Evolutionary conservation across 2,329 filamentous ascomycete species (phyloP), one percentile per base, ranked within the genome.

Genomic region (Alternaria angustiovoidea): DNA sequence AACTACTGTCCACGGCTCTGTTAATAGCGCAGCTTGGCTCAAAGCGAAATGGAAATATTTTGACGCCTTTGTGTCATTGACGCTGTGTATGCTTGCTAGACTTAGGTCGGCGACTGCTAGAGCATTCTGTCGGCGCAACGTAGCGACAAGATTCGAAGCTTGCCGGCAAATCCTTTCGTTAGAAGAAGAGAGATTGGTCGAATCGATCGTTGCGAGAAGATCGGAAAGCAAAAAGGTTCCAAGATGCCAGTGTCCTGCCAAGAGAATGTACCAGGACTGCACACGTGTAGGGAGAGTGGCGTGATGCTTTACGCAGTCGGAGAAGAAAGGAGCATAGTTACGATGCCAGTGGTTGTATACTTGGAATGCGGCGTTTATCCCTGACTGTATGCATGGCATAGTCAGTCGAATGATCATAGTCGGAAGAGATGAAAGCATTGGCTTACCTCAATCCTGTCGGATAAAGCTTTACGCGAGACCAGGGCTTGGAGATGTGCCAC

Each of bases 241-340:
- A 2, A 88, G 81, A 61, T 87, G 84, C 82, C 86, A 88, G 63
- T 88, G 86, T 0, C 83, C 84, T 0, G 82, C 78, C 20, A 88
- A 80, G 41, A 85, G 83, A 9, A 86, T 81, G 60, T 87, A 87
- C 86, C 86, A 88, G 39, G 85, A 85, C 65, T 86, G 85, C 3
- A 88, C 81, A 11, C 83, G 83, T 11, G 81, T 65, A 0, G 85
- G 84, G 0, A 88, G 80, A 0, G 73, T 65, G 39, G 83, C 78
- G 59, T 86, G 85, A 58, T 84, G 74, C 1, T 79, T 74, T 18
- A 86, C 74, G 47, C 85, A 82, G 59, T 86, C 84, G n/a, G 78
- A 70, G 65, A 87, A 84, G 64, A 88, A 85, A 1, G 77, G 78
- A 1, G 80, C 81, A 62, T 87, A 86, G 0, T 80, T 80, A 24